Conservation (phyloP, 2,329 filamentous ascomycete genomes). For the Botrytis medusae region DNA sequence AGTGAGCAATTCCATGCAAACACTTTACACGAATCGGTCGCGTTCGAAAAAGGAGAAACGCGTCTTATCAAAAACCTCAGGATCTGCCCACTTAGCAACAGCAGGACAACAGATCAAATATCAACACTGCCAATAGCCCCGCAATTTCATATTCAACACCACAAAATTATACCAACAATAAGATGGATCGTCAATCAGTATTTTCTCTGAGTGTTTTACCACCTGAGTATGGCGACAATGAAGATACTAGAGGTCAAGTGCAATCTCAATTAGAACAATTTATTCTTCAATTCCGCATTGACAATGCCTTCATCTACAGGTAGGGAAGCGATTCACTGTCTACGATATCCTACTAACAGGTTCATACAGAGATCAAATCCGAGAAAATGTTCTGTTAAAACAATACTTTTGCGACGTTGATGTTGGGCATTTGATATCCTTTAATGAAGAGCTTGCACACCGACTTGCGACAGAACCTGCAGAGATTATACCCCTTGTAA, state of each 20-base stretch:
- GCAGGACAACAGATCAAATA: slow-evolving; percentile 15
- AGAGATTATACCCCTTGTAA: slow-evolving; percentile 86
- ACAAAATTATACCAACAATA: slow-evolving; percentile 19
- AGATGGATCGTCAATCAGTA: slow-evolving; percentile 84
- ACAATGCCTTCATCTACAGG: slow-evolving; percentile 95
- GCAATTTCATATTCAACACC: slow-evolving; percentile 6
- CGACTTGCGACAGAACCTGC: slow-evolving; percentile 84
- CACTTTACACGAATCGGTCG: slow-evolving; percentile 27
- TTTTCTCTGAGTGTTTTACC: slow-evolving; percentile 83
- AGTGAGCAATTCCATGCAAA: slow-evolving; percentile 8
- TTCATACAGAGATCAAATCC: slow-evolving; percentile 76
- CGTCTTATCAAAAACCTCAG: slow-evolving; percentile 21
- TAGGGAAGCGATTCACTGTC: slow-evolving; percentile 44
- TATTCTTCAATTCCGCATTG: slow-evolving; percentile 88
- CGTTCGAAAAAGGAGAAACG: slow-evolving; percentile 21
- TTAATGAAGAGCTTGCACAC: slow-evolving; percentile 92
- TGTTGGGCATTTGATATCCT: slow-evolving; percentile 91
- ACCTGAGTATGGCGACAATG: slow-evolving; percentile 60
- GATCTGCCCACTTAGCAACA: slow-evolving; percentile 14
- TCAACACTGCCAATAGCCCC: slow-evolving; percentile 7
- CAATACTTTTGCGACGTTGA: slow-evolving; percentile 97
- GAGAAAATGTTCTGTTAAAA: slow-evolving; percentile 90
- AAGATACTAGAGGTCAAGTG: slow-evolving; percentile 67
- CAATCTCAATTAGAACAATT: slow-evolving; percentile 85
- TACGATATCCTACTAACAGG: slow-evolving; percentile 37